These are phyloP conservation scores for Tolypocladium capitatum DNA, from an alignment of 2,329 filamentous ascomycete genomes.

Conservation along the genomic window DNA sequence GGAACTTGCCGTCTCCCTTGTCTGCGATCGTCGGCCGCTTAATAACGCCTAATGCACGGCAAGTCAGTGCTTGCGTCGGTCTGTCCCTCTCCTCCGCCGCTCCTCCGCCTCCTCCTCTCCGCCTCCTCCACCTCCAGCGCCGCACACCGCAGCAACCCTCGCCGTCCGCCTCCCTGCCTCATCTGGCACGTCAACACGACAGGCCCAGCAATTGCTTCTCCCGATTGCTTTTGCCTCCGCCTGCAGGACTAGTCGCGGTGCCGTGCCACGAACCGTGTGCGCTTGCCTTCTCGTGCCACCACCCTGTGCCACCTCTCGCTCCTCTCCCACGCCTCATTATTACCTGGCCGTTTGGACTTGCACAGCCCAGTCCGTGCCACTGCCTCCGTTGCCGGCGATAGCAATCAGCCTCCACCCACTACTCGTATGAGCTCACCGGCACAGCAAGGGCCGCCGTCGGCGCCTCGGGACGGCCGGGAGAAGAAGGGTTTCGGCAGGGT, in stretches of 20 bases:
- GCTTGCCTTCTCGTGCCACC: background rate
- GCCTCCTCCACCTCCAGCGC: background rate
- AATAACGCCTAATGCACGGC: background rate
- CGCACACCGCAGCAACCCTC: background rate
- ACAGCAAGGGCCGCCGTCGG: slow-evolving; percentile 22
- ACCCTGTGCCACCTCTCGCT: background rate
- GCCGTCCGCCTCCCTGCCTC: no score
- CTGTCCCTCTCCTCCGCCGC: no score
- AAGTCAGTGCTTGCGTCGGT: no score
- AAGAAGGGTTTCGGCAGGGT: slow-evolving; percentile 36
- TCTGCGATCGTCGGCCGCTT: background rate
- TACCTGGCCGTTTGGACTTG: background rate
- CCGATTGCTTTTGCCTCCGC: background rate
- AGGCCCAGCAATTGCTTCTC: background rate
- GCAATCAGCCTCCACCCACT: no score
- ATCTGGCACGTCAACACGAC: no score
- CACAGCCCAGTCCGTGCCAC: background rate
- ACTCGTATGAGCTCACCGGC: slow-evolving; percentile 33
- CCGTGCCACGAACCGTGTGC: background rate
- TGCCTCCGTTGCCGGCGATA: background rate
- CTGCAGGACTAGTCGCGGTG: background rate
- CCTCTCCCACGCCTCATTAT: background rate
- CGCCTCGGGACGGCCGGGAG: slow-evolving; percentile 21
- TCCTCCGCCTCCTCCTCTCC: background rate
- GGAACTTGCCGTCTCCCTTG: no score